Evolutionary conservation across 495 filamentous ascomycete genomes (phyloP).

Genomic region (Evernia prunastri): DNA sequence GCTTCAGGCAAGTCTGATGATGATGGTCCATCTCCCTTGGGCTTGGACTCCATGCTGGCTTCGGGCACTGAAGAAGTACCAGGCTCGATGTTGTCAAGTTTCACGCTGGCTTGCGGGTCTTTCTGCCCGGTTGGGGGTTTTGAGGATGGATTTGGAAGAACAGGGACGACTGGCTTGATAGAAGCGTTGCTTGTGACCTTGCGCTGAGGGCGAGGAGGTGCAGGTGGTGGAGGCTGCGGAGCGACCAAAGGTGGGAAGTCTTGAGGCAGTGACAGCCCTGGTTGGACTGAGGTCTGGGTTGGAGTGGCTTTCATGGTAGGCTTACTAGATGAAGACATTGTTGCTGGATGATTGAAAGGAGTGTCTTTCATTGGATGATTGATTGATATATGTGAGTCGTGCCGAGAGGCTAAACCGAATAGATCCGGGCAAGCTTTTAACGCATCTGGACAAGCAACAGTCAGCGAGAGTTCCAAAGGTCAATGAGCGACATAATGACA

Average conservation of each 20-base stretch:
- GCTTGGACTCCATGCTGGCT: slow-evolving; percentile 20
- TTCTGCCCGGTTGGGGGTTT: slow-evolving; percentile 25
- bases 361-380: neutral
- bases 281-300: slow-evolving; percentile 17
- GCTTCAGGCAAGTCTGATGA: neutral
- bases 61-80: slow-evolving; percentile 18
- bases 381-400: neutral
- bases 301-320: slow-evolving; percentile 8
- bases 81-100: slow-evolving; percentile 21
- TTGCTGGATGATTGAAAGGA: neutral
- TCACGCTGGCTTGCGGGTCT: slow-evolving; percentile 26
- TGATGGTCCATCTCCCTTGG: slow-evolving; percentile 16
- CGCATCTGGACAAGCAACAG: neutral
- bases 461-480: neutral
- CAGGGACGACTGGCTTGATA: slow-evolving; percentile 30
- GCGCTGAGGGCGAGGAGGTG: slow-evolving; percentile 10
- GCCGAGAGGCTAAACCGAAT: neutral
- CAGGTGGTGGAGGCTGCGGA: slow-evolving; percentile 27
- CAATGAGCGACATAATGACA: neutral
- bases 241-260: slow-evolving; percentile 48
- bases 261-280: slow-evolving; percentile 32
- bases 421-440: neutral
- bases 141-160: slow-evolving; percentile 23
- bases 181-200: slow-evolving; percentile 11
- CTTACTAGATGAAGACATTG: neutral